Base-by-base conservation (phyloP, 208 protist genomes). In the Leishmania braziliensis region DNA sequence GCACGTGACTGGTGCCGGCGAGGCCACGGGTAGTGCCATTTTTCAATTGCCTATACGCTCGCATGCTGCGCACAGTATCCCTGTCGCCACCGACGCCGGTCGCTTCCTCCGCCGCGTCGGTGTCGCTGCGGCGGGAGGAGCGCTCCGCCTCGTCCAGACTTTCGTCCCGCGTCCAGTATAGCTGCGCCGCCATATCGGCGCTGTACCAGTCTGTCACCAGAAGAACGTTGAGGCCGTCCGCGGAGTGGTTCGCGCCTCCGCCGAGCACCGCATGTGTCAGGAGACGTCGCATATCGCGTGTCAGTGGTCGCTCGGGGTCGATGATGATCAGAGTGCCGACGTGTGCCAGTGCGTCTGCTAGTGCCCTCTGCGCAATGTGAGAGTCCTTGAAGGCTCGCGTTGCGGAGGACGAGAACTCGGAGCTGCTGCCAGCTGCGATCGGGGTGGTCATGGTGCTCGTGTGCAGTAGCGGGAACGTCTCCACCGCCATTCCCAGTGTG, bases 131-230 rank as follows among this genome's bases (percentile, higher is more conserved):
- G 62, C 29, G 62, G 62, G n/a, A 14, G n/a, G 48, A 26, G 48
- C 39, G 39, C 33, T 72, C 20, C 2, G 68, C 20, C 5, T 29
- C 20, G 20, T 14, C 14, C 20, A 8, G 43, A 6, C 6, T n/a
- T 36, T n/a, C 50, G n/a, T 72, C 63, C 4, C 76, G 76, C 65
- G 43, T 58, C 76, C 76, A 79, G 46, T 43, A 48, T 48, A 79
- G 10, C 43, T 46, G 60, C 50, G 65, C 77, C 5, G 77, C 63
- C 63, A 74, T 29, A 43, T 80, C 39, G 78, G 79, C 81, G 63
- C 80, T 90, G 73, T 87, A 84, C 91, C 89, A 93, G 39, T 92
- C 89, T 9, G 84, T 89, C 1, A 93, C 71, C 14, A 95, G 70
- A 58, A 95, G 53, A 33, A 95, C 63, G 68, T 88, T 74, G 6